Evolutionary conservation across 2,329 filamentous ascomycete genomes (phyloP).

Genomic region (Aspergillus flavus): DNA sequence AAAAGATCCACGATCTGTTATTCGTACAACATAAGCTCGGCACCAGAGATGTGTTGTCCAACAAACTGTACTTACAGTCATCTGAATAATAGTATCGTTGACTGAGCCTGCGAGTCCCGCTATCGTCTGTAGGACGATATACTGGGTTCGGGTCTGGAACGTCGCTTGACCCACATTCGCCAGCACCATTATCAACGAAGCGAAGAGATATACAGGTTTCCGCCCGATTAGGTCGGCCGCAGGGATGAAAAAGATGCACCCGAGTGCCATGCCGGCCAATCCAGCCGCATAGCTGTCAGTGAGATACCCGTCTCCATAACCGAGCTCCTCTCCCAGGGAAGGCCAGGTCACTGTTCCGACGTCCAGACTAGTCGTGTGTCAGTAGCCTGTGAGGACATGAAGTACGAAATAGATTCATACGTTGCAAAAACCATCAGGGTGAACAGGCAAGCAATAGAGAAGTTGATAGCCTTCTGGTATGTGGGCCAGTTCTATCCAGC

Average conservation of each 20-base stretch:
- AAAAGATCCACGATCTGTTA: slow-evolving; percentile 17
- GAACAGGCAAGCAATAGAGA: slow-evolving; percentile 14
- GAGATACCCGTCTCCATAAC: slow-evolving; percentile 10
- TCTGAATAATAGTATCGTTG: slow-evolving; percentile 17
- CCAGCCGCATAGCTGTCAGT: slow-evolving; percentile 13
- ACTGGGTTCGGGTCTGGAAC: slow-evolving; percentile 6
- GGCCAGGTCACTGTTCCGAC: slow-evolving; percentile 15
- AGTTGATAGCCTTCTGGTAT: slow-evolving; percentile 11
- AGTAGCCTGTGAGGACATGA: background rate
- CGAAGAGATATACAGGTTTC: slow-evolving; percentile 11
- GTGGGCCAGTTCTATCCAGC: slow-evolving; percentile 14
- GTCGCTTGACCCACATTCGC: slow-evolving; percentile 8
- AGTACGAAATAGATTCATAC: background rate
- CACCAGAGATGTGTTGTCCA: background rate
- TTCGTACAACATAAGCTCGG: background rate
- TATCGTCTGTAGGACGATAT: slow-evolving; percentile 9
- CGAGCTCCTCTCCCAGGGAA: slow-evolving; percentile 11
- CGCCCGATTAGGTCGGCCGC: slow-evolving; percentile 16
- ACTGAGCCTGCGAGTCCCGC: slow-evolving; percentile 13
- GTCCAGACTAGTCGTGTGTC: slow-evolving; percentile 5
- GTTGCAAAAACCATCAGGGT: slow-evolving; percentile 15
- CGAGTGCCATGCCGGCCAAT: slow-evolving; percentile 12
- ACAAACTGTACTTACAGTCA: slow-evolving; percentile 8
- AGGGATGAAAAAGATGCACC: slow-evolving; percentile 19
- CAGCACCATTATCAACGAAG: slow-evolving; percentile 4